phyloP scores from a whole-genome alignment of 768 basidiomycete genomes.

The Suillus occidentalis region DNA sequence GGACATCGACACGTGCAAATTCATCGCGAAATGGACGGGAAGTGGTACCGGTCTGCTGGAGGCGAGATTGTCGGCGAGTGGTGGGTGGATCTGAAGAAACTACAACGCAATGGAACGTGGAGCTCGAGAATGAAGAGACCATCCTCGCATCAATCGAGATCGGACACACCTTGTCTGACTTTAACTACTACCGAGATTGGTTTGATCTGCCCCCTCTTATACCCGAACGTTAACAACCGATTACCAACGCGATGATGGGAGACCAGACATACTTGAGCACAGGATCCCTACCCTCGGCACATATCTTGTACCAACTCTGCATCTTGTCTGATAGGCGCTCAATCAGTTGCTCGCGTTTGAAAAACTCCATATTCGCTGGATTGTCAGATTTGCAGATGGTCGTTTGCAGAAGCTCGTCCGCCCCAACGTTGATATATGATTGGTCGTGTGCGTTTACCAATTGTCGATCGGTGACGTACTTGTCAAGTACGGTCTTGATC shows the following conservation, averaged over 20 bases:
- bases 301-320: slow-evolving; percentile 76
- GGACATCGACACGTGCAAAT: background rate
- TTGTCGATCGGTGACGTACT: slow-evolving; percentile 59
- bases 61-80: background rate
- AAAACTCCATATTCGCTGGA: slow-evolving; percentile 43
- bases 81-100: background rate
- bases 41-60: background rate
- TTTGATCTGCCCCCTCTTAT: slow-evolving; percentile 73
- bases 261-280: slow-evolving; percentile 54
- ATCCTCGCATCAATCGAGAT: background rate
- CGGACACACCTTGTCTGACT: slow-evolving; percentile 52
- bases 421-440: too few relatives aligned
- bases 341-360: slow-evolving; percentile 66
- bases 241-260: slow-evolving; percentile 2
- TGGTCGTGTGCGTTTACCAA: slow-evolving; percentile 68
- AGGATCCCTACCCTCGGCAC: slow-evolving; percentile 52
- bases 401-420: slow-evolving; percentile 42
- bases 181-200: slow-evolving; percentile 73
- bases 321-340: slow-evolving; percentile 59
- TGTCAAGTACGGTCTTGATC: slow-evolving; percentile 55
- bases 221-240: background rate
- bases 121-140: background rate
- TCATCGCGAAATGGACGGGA: background rate
- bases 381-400: slow-evolving; percentile 38
- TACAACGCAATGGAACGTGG: background rate